A percentile compares a stretch with the other conserved stretches of the same genome.
Conservation (phyloP, 2,329 filamentous ascomycete genomes). For the Boeremia lycopersici region DNA sequence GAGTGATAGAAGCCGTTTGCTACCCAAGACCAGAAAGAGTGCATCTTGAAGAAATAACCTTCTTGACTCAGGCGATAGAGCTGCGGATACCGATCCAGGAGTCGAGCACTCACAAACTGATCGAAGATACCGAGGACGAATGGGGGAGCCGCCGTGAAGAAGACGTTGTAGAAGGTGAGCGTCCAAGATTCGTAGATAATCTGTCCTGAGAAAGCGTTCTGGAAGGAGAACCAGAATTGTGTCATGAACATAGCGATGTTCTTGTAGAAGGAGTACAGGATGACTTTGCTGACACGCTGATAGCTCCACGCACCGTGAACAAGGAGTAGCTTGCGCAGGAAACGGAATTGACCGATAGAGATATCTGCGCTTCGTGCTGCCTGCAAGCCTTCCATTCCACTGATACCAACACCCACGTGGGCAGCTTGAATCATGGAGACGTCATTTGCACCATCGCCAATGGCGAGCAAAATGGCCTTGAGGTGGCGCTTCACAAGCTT, state of each 20-base stretch:
- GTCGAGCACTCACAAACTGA: constrained; percentile 92
- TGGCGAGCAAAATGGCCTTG: constrained; percentile 89
- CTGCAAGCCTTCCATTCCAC: constrained; percentile 94
- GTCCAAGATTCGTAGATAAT: constrained; percentile 99
- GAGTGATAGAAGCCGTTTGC: constrained; percentile 95
- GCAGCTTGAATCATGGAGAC: constrained; percentile 99
- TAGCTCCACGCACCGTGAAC: constrained; percentile 99
- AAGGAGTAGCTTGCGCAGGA: constrained; percentile 87
- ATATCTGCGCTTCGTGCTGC: constrained; percentile 95
- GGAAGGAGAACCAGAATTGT: constrained; percentile 98
- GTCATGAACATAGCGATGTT: constrained; percentile 99
- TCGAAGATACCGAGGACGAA: constrained; percentile 96
- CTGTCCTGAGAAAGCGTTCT: constrained; percentile 96
- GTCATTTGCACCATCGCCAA: constrained; percentile 97
- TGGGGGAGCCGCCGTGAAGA: constrained; percentile 93
- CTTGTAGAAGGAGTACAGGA: constrained; percentile 99
- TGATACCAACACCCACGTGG: constrained; percentile 97
- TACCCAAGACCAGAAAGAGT: constrained; percentile 93
- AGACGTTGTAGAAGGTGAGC: constrained; percentile 98
- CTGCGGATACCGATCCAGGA: constrained; percentile 94
- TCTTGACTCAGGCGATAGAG: constrained; percentile 92
- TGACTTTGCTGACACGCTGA: constrained; percentile 94
- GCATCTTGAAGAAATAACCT: constrained; percentile 90
- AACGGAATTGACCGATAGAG: constrained; percentile 94
- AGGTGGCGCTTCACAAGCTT: constrained; percentile 97